A percentile compares a stretch with the other conserved stretches of the same genome.
phyloP scores from a whole-genome alignment of 2,329 filamentous ascomycete species.

The Aureobasidium sp. region DNA sequence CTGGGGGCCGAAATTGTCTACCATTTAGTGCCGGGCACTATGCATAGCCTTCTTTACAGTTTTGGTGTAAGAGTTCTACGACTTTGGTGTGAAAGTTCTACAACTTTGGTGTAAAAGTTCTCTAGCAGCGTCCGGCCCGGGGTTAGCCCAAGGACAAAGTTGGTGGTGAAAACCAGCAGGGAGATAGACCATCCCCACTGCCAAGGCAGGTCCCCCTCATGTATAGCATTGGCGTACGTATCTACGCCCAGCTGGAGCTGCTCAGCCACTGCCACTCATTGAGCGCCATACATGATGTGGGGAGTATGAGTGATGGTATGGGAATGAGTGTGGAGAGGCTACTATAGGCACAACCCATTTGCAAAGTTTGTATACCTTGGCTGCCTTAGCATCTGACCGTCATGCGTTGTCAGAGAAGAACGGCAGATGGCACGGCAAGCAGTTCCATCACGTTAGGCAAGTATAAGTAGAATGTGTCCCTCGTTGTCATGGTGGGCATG shows the following conservation, averaged over 20 bases:
- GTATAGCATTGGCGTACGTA: conserved; percentile 7
- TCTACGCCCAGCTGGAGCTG: neutral
- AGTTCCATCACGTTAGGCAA: neutral
- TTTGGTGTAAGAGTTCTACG: too few relatives aligned
- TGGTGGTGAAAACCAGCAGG: too few relatives aligned
- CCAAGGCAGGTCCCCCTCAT: conserved; percentile 1
- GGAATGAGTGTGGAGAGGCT: neutral
- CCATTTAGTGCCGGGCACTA: too few relatives aligned
- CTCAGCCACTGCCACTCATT: neutral
- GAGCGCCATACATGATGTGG: neutral
- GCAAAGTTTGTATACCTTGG: neutral
- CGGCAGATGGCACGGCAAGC: neutral
- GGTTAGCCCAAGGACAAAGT: too few relatives aligned
- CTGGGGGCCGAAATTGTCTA: too few relatives aligned
- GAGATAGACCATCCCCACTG: neutral
- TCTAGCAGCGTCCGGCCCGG: too few relatives aligned
- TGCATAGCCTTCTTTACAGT: too few relatives aligned
- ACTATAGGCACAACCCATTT: neutral
- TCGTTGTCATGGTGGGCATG: too few relatives aligned
- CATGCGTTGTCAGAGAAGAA: neutral
- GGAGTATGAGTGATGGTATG: neutral
- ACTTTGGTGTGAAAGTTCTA: too few relatives aligned
- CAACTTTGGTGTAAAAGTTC: too few relatives aligned
- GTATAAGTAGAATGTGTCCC: neutral
- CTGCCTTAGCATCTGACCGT: neutral